phyloP scores from a whole-genome alignment of 805 yeast genomes.

The Cyberlindnera lachancei region DNA sequence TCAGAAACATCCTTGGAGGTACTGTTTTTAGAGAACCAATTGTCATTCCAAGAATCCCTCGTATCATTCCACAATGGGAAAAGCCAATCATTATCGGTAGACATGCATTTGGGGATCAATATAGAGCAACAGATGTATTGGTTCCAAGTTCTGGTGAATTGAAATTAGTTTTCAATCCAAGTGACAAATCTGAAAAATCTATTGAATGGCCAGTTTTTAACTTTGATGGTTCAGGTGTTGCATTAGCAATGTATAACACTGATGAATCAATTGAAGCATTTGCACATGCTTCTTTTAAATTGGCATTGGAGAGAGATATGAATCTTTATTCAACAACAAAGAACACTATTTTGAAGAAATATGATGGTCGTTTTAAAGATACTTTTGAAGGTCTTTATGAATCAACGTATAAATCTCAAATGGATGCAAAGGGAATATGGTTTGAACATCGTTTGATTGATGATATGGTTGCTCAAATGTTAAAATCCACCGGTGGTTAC shows the following conservation, averaged over 20 bases:
- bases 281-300: slow-evolving; percentile 87
- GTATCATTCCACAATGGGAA: slow-evolving; percentile 88
- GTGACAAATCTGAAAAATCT: slow-evolving; percentile 44
- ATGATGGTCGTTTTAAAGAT: slow-evolving; percentile 95
- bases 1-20: slow-evolving; percentile 92
- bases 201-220: slow-evolving; percentile 56
- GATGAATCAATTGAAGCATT: slow-evolving; percentile 85
- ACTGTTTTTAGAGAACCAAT: slow-evolving; percentile 97
- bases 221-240: slow-evolving; percentile 65
- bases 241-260: slow-evolving; percentile 92
- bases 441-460: slow-evolving; percentile 95
- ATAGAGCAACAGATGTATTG: slow-evolving; percentile 83
- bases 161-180: slow-evolving; percentile 69
- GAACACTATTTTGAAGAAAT: slow-evolving; percentile 88
- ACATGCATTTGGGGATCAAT: slow-evolving; percentile 97
- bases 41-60: slow-evolving; percentile 80
- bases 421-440: slow-evolving; percentile 83
- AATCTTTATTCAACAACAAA: slow-evolving; percentile 86
- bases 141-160: slow-evolving; percentile 75
- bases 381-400: slow-evolving; percentile 80
- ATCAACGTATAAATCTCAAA: slow-evolving; percentile 54
- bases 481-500: slow-evolving; percentile 91
- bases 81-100: slow-evolving; percentile 95
- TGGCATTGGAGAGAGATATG: slow-evolving; percentile 72
- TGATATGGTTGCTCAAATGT: slow-evolving; percentile 99